phyloP scores from a whole-genome alignment of 2,329 filamentous ascomycete genomes.

The Thyridium curvatum region DNA sequence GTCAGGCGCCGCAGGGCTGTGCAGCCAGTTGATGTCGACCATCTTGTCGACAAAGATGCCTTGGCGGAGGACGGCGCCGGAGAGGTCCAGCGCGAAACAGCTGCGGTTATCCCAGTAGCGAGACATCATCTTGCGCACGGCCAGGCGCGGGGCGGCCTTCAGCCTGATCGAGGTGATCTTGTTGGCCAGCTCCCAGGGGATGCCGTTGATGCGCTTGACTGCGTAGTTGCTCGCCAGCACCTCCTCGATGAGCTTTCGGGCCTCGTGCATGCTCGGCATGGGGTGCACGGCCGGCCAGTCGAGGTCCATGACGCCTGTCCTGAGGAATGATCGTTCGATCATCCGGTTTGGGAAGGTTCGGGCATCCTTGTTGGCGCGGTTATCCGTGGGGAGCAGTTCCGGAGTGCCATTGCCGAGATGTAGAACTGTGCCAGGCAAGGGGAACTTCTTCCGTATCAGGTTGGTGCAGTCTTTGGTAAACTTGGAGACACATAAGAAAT shows the following conservation, averaged over 20 bases:
- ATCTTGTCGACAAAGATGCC: slow-evolving; percentile 66
- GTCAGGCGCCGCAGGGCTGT: slow-evolving; percentile 55
- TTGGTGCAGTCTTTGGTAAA: slow-evolving; percentile 50
- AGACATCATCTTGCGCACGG: slow-evolving; percentile 61
- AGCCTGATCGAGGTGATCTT: slow-evolving; percentile 13
- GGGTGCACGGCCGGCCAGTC: slow-evolving; percentile 16
- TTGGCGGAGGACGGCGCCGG: slow-evolving; percentile 60
- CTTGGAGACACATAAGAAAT: slow-evolving; percentile 53
- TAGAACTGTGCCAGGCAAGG: slow-evolving; percentile 65
- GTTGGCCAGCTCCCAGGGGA: slow-evolving; percentile 1
- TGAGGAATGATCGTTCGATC: slow-evolving; percentile 36
- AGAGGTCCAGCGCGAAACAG: slow-evolving; percentile 58
- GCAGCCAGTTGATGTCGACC: slow-evolving; percentile 69
- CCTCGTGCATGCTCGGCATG: slow-evolving; percentile 38
- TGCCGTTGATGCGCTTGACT: slow-evolving; percentile 33
- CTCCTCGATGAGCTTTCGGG: slow-evolving; percentile 44
- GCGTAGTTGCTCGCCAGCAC: slow-evolving; percentile 28
- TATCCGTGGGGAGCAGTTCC: slow-evolving; percentile 15
- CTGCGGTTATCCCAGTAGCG: slow-evolving; percentile 65
- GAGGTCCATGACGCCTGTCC: slow-evolving; percentile 26
- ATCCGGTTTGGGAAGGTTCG: slow-evolving; percentile 53
- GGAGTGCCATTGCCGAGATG: slow-evolving; percentile 45
- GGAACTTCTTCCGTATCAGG: slow-evolving; percentile 37
- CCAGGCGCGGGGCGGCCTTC: slow-evolving; percentile 26
- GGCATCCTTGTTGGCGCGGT: slow-evolving; percentile 12